Base-by-base conservation (phyloP, 352 stramenopile genomes). In the Saprolegnia diclina region DNA sequence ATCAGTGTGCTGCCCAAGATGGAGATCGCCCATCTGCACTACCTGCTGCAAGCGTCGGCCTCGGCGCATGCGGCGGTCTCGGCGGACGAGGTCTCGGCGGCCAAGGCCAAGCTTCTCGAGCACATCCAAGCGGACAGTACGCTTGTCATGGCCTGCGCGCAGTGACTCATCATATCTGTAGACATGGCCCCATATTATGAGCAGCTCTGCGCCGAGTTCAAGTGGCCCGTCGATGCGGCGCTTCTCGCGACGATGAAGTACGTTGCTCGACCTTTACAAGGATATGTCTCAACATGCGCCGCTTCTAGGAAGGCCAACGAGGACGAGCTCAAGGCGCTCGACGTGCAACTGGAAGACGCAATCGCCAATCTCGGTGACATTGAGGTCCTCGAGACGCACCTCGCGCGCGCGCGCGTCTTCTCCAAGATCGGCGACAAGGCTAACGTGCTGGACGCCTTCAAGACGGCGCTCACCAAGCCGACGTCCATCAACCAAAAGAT, bases 401-500 rank as follows among this genome's bases (percentile, higher is more conserved):
- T 99, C 44, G 80, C 89, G 37, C 92, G 97, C 71, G 97, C 96
- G 37, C 80, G 92, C 53, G 97, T 98, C 89, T 94, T 83, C 64
- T 97, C 95, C 54, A 91, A 92, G 55, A 95, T 98, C 38, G 92
- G 93, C 40, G 88, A 97, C 69, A 94, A 97, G 77, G 78, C 97
- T 16, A 79, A 83, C 42, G 94, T 95, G 26, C 73, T 98, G 16
- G 86, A 93, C 48, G 90, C 94, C 6, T 98, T 98, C 76, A 77
- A 83, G 24, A 85, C 98, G 26, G 79, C 92, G 0, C 83, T 87
- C 26, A 85, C 97, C 72, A 96, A 97, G 72, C 98, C 97, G 57
- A 87, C 99, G 71, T 97, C 82, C 38, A 97, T 93, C 59, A 98
- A 98, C 63, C 98, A 99, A 79, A 98, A 97, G 74, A 98, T 99